phyloP scores from a whole-genome alignment of 2,329 filamentous ascomycete species.

The Xylariaceae sp. region DNA sequence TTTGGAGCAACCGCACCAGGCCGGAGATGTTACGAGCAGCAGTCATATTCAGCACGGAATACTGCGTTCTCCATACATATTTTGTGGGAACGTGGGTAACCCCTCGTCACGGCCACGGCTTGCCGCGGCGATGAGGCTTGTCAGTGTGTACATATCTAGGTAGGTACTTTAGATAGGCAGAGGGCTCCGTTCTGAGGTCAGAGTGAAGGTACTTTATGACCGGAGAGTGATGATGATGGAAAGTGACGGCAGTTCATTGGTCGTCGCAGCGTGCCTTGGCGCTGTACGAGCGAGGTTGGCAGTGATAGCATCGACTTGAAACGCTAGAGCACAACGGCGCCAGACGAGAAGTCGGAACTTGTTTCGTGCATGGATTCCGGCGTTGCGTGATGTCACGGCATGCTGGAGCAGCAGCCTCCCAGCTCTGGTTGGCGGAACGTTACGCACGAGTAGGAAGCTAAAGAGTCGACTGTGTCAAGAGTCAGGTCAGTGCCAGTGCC shows the following conservation, averaged over 20 bases:
- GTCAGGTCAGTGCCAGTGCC: too few relatives aligned
- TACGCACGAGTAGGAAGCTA: not conserved
- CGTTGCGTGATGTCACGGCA: not conserved
- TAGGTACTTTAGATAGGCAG: too few relatives aligned
- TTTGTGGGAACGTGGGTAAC: not conserved
- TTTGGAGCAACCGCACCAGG: not conserved
- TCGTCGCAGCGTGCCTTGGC: slow-evolving; percentile 8
- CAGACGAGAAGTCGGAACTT: not conserved
- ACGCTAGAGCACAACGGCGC: slow-evolving; percentile 10
- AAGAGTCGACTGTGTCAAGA: too few relatives aligned
- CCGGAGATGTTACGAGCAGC: not conserved
- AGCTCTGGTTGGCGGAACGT: not conserved
- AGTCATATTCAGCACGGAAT: too few relatives aligned
- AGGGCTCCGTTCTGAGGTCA: too few relatives aligned
- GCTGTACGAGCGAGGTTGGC: not conserved
- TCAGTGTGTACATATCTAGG: too few relatives aligned
- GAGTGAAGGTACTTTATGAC: too few relatives aligned
- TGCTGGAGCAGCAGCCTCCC: not conserved
- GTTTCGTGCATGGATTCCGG: not conserved
- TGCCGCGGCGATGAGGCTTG: not conserved
- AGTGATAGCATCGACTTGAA: not conserved
- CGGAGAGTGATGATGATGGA: not conserved
- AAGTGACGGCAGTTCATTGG: slow-evolving; percentile 2
- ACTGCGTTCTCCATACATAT: not conserved
- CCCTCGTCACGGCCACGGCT: not conserved